These are phyloP conservation scores for Mucor plumbeus DNA, from an alignment of 371 early-diverging fungal species.

Conservation along the genomic window DNA sequence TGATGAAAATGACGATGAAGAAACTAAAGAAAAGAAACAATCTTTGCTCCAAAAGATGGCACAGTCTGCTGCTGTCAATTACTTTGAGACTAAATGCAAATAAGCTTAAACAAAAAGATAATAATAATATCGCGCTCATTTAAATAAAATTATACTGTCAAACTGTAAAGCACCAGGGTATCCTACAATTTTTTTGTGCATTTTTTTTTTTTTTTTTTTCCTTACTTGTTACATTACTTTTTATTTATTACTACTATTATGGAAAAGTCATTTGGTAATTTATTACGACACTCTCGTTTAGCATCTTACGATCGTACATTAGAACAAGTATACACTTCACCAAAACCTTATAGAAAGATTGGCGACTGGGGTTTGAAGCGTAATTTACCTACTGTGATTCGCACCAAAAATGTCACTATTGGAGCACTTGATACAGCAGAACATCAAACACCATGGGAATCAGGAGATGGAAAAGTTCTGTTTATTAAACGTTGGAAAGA, in stretches of 20 bases:
- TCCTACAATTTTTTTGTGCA: background rate
- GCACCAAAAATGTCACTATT: constrained; percentile 64
- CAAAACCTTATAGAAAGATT: constrained; percentile 45
- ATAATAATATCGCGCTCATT: background rate
- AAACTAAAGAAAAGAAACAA: constrained; percentile 31
- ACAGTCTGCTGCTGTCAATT: constrained; percentile 31
- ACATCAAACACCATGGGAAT: constrained; percentile 75
- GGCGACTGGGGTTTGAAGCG: constrained; percentile 87
- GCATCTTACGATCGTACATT: constrained; percentile 75
- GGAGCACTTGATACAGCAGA: constrained; percentile 73
- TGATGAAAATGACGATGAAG: constrained; percentile 33
- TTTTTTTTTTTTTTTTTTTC: constrained; percentile 15
- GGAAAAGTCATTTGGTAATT: constrained; percentile 75
- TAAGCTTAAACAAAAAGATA: too few species aligned
- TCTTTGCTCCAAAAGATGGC: constrained; percentile 34
- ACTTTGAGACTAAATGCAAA: constrained; percentile 16
- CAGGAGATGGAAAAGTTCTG: constrained; percentile 61
- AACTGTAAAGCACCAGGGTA: constrained; percentile 1
- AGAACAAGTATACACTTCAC: constrained; percentile 75
- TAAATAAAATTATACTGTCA: background rate
- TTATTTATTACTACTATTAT: constrained; percentile 33
- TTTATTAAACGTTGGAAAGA: constrained; percentile 73
- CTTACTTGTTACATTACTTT: constrained; percentile 9
- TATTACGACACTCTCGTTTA: constrained; percentile 74
- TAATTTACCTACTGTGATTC: constrained; percentile 70